These are phyloP conservation scores for Calonectria naviculata DNA, from an alignment of 2,329 filamentous ascomycete species.

Conservation along the genomic window DNA sequence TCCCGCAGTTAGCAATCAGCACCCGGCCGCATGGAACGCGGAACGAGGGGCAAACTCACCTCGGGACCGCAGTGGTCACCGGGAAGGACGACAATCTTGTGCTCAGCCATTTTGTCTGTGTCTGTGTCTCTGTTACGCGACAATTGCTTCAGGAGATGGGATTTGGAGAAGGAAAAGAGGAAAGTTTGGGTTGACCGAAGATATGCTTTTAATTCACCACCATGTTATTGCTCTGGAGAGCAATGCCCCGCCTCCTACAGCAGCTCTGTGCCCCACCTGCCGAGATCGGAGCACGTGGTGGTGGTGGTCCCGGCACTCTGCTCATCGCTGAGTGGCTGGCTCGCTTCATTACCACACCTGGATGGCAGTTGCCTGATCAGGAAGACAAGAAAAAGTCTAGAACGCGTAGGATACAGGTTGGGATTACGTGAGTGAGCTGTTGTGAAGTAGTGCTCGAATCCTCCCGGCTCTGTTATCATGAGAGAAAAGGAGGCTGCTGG, in stretches of 20 bases:
- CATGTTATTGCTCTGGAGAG: slow-evolving; percentile 13
- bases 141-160: slow-evolving; percentile 8
- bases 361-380: slow-evolving; percentile 30
- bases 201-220: slow-evolving; percentile 20
- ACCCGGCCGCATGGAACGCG: neutral
- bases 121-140: neutral
- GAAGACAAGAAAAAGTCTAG: neutral
- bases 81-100: slow-evolving; percentile 83
- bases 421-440: slow-evolving; percentile 1
- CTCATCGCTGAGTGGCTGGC: slow-evolving; percentile 31
- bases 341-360: slow-evolving; percentile 26
- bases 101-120: slow-evolving; percentile 67
- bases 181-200: slow-evolving; percentile 11
- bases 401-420: neutral
- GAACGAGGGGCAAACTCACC: slow-evolving; percentile 59
- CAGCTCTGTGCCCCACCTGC: slow-evolving; percentile 46
- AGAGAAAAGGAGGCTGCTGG: neutral
- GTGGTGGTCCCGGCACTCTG: slow-evolving; percentile 29
- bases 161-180: slow-evolving; percentile 18
- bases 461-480: neutral
- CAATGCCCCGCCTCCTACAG: slow-evolving; percentile 37
- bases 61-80: slow-evolving; percentile 90
- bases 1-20: slow-evolving; percentile 28
- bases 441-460: neutral
- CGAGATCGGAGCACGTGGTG: slow-evolving; percentile 48